Base-by-base conservation (phyloP, 2,329 filamentous ascomycete genomes). In the Arthrobotrys megalospora region DNA sequence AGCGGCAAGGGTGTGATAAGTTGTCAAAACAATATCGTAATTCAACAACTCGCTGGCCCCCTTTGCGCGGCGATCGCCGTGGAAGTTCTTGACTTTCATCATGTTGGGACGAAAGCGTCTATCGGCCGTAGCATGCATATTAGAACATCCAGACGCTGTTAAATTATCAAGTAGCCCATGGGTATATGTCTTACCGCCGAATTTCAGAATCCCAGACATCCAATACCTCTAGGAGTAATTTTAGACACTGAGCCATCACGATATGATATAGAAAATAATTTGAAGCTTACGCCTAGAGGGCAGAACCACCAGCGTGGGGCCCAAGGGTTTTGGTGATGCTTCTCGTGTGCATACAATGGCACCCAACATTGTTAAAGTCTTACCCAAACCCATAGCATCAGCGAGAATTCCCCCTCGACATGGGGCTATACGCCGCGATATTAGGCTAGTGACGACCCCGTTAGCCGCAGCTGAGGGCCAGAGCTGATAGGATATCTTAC, bases 131-230 rank as follows among this genome's bases (percentile, higher is more conserved):
- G n/a, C n/a, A n/a, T n/a, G n/a, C n/a, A n/a, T n/a, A n/a, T n/a
- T n/a, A n/a, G n/a, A n/a, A n/a, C n/a, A n/a, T n/a, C n/a, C n/a
- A n/a, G n/a, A n/a, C n/a, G n/a, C n/a, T n/a, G n/a, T n/a, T n/a
- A n/a, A n/a, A n/a, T n/a, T n/a, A n/a, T n/a, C n/a, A n/a, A n/a
- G n/a, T n/a, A n/a, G n/a, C n/a, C n/a, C n/a, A n/a, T n/a, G n/a
- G n/a, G n/a, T n/a, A n/a, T 28, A 28, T 28, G 5, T 28, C 16
- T 83, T 67, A 86, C 85, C 79, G 80, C 16, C 82, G 11, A 5
- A 86, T 85, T 78, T 87, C 85, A 1, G 81, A 70, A 6, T 82
- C 58, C 86, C 86, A 87, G 32, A 82, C 83, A 69, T 84, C 82
- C 32, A 87, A 84, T 4, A 87, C 79, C 24, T 86, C 84, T 85